Conservation (phyloP, 352 stramenopile species). For the Nannochloropsis limnetica region DNA sequence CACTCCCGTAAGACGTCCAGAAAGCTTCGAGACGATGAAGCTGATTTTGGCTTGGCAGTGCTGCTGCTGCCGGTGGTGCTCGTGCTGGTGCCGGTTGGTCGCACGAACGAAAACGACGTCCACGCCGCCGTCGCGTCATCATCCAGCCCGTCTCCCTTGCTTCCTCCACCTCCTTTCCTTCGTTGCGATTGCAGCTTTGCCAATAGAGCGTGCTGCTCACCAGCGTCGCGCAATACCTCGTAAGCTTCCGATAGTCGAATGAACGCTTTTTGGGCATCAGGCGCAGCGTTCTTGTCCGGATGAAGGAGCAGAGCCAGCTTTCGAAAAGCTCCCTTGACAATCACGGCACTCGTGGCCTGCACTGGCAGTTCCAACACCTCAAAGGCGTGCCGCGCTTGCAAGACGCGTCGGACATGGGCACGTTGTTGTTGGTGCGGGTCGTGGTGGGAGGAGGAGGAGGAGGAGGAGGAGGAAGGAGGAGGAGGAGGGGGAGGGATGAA, state of each 20-base stretch:
- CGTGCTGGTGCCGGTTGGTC: neutral
- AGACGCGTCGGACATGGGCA: neutral
- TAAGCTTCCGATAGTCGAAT: constrained; percentile 27
- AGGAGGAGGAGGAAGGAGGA: neutral
- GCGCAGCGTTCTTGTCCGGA: constrained; percentile 8
- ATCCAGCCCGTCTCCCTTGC: neutral
- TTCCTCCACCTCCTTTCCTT: neutral
- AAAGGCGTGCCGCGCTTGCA: neutral
- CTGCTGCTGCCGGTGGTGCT: neutral
- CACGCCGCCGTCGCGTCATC: neutral
- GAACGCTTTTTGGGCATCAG: constrained; percentile 7
- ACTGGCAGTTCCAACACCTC: constrained; percentile 18
- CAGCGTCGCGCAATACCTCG: neutral
- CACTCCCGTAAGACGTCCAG: constrained; percentile 8
- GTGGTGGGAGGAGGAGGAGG: neutral
- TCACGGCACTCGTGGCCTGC: neutral
- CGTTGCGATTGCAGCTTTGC: neutral
- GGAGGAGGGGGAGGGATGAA: no score
- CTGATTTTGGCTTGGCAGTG: neutral
- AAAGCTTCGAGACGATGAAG: constrained; percentile 5
- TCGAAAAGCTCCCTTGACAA: neutral
- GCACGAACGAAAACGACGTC: neutral
- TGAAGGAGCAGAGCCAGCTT: neutral
- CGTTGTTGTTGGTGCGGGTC: neutral
- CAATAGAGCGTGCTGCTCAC: neutral